Percentiles rank a stretch among this genome's conserved stretches.
Evolutionary conservation across 257 asterid species (phyloP).

Genomic region (Solanum chiquidenum): DNA sequence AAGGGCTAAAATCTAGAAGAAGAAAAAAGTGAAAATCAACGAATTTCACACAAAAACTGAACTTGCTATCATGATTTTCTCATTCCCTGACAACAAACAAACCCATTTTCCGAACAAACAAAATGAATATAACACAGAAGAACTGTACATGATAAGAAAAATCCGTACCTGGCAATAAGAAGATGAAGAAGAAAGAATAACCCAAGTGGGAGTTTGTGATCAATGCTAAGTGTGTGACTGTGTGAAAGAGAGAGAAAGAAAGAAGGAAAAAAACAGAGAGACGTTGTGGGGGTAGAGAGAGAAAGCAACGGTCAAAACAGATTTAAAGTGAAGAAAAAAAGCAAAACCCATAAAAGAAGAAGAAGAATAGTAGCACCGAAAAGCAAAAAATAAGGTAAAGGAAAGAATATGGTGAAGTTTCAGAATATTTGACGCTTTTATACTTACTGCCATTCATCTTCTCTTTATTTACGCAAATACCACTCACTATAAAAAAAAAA

Average conservation of each 20-base stretch:
- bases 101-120: not conserved
- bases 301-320: conserved; percentile 42
- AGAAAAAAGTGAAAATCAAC: too few species aligned
- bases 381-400: conserved; percentile 14
- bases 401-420: conserved; percentile 8
- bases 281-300: conserved; percentile 6
- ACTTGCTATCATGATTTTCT: not conserved
- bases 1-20: not conserved
- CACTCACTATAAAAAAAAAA: not conserved
- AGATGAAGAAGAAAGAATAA: not conserved
- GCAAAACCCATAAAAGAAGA: not conserved
- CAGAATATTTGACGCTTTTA: not conserved
- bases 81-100: not conserved
- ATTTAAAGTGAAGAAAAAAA: conserved; percentile 13
- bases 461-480: not conserved
- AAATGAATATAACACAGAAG: not conserved
- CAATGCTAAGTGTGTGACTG: not conserved
- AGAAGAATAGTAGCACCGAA: not conserved
- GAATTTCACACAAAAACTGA: not conserved
- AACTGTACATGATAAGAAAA: not conserved
- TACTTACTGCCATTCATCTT: not conserved
- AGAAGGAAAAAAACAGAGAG: not conserved
- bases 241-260: not conserved
- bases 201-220: not conserved
- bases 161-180: not conserved